These are phyloP conservation scores for Phytophthora idaei DNA, from an alignment of 352 stramenopile species.

Conservation along the genomic window DNA sequence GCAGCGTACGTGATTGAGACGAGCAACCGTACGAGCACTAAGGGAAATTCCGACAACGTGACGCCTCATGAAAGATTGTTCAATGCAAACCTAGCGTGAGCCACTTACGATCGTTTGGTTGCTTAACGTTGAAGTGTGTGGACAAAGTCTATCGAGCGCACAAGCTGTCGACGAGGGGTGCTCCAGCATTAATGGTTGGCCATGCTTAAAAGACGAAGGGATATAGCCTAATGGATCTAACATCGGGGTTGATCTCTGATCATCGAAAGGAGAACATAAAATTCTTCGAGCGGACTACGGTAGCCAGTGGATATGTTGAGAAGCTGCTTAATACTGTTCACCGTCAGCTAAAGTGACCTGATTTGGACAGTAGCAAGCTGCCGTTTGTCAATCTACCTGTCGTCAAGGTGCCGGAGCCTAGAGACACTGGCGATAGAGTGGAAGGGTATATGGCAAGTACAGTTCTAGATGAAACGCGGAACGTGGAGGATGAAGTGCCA, in stretches of 20 bases:
- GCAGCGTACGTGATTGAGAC: constrained; percentile 10
- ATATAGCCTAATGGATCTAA: background rate
- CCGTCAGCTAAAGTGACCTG: background rate
- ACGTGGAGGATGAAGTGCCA: no score
- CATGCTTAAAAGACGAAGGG: constrained; percentile 9
- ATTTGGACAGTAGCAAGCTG: constrained; percentile 7
- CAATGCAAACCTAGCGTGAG: constrained; percentile 1
- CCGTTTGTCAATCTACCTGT: constrained; percentile 10
- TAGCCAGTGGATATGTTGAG: background rate
- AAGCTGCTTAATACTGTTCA: constrained; percentile 13
- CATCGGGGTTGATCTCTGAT: constrained; percentile 5
- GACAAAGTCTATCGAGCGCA: background rate
- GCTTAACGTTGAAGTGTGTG: constrained; percentile 14
- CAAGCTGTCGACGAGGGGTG: constrained; percentile 13
- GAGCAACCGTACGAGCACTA: constrained; percentile 5
- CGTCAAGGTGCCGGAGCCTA: background rate
- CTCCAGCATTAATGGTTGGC: constrained; percentile 1
- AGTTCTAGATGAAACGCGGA: no score
- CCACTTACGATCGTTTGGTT: constrained; percentile 13
- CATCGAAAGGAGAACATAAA: constrained; percentile 14
- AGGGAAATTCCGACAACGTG: constrained; percentile 10
- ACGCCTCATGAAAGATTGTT: constrained; percentile 16
- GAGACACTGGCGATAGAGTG: background rate
- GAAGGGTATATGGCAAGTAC: no score
- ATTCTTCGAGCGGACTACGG: constrained; percentile 15